These are phyloP conservation scores for Wickerhamiella kazuoi DNA, from an alignment of 805 yeast genomes.

Conservation along the genomic window DNA sequence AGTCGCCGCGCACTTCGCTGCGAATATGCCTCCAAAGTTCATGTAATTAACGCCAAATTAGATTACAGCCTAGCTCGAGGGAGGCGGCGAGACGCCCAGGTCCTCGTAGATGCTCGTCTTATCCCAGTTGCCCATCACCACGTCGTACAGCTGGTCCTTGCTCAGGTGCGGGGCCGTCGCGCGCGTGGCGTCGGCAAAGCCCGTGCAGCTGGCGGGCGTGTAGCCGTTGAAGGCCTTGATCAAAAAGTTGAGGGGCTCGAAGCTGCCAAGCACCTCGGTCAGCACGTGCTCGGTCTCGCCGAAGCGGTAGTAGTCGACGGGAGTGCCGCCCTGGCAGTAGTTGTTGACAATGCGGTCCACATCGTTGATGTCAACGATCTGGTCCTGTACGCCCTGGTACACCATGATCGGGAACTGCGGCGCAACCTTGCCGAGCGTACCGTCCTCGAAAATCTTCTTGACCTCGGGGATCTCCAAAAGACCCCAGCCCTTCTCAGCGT, in stretches of 20 bases:
- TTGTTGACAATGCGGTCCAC: constrained; percentile 9
- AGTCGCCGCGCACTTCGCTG: too few relatives aligned
- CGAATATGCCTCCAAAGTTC: too few relatives aligned
- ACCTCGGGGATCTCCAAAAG: constrained; percentile 8
- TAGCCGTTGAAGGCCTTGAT: constrained; percentile 2
- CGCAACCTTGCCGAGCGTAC: constrained; percentile 12
- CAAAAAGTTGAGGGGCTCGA: constrained; percentile 1
- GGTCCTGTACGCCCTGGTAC: constrained; percentile 17
- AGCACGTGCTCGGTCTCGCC: constrained; percentile 2
- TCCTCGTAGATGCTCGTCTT: background rate
- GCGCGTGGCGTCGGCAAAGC: constrained; percentile 2
- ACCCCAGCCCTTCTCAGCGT: constrained; percentile 9
- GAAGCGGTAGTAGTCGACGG: constrained; percentile 9
- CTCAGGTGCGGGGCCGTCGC: background rate
- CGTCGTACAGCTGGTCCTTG: background rate
- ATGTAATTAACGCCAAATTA: too few relatives aligned
- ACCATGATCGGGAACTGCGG: constrained; percentile 14
- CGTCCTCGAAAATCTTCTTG: constrained; percentile 8
- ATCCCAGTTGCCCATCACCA: background rate
- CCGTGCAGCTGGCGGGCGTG: constrained; percentile 1
- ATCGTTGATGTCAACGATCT: constrained; percentile 8
- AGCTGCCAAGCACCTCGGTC: constrained; percentile 1
- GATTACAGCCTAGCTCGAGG: too few relatives aligned
- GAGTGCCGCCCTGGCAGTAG: constrained; percentile 14
- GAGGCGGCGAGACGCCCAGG: background rate